Evolutionary conservation across 768 basidiomycete species (phyloP), one percentile per base, ranked within the genome.

Genomic region (Collybia mongolica): DNA sequence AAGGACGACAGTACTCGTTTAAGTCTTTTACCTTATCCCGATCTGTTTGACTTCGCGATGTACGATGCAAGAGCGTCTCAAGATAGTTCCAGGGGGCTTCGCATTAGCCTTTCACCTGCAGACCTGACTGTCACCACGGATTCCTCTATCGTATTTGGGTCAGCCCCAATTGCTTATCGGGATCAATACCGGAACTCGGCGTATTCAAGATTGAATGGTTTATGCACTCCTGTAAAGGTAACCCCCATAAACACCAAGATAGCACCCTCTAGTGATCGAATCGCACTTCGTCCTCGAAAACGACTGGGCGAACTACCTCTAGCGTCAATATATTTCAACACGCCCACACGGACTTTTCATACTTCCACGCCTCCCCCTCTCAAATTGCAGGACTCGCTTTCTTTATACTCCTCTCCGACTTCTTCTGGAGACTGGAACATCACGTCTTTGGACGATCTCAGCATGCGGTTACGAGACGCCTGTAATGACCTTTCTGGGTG

Each of bases 11-110:
- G 36, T 14, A 52, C 17, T 18, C 50, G 39, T 32, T 22, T 46
- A 15, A 52, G 51, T 22, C 32, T 46, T 38, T 40, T 52, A 32
- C 58, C 60, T 15, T 62, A 62, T 46, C 43, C 58, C 8, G 58
- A 62, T 39, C 23, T 59, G 7, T 62, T 62, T 45, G 56, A 57
- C 46, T 57, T 62, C 35, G 49, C 42, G 18, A 52, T 59, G 56
- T 62, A 61, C 49, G 36, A 43, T 9, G 54, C 51, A 8, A 37
- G 54, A 39, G 40, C 51, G 23, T 59, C 57, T 17, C 55, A 47
- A 9, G 53, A 60, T 22, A 56, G 35, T 39, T 18, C 18, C 32
- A n/a, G 3, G 5, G 37, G 12, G 43, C 51, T 54, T 44, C 32
- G 38, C 29, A 17, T 51, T 19, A 41, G 38, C 15, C 2, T 18